These are phyloP conservation scores for Pterulicium gracile DNA, from an alignment of 1,284 basidiomycete genomes.

Conservation along the genomic window DNA sequence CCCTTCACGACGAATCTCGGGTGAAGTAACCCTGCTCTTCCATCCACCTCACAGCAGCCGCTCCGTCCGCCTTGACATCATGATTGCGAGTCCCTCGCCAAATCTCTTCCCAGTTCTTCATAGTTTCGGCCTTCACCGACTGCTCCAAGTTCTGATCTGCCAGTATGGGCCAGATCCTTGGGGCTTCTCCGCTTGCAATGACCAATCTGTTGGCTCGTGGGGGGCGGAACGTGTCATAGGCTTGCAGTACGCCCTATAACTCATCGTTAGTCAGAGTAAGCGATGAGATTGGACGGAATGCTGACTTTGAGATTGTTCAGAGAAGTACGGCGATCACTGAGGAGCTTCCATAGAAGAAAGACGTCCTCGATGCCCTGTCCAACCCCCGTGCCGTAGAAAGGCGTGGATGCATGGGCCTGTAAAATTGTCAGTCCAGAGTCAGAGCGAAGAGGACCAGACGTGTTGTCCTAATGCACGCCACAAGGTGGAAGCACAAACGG, in stretches of 20 bases:
- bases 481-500: background rate
- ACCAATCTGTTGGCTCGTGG: background rate
- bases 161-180: background rate
- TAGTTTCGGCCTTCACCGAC: background rate
- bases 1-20: no score
- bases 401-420: background rate
- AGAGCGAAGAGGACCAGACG: no score
- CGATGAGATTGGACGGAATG: background rate
- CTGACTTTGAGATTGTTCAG: background rate
- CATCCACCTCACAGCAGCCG: background rate
- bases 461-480: background rate
- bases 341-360: background rate
- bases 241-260: background rate
- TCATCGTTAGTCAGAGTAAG: background rate
- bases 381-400: background rate
- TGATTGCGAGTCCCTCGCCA: background rate
- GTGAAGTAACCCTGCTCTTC: background rate
- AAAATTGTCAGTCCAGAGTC: background rate
- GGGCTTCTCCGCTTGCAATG: background rate
- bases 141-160: background rate
- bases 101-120: background rate
- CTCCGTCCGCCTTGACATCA: background rate
- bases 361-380: background rate
- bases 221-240: background rate
- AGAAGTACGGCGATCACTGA: background rate